A percentile compares a stretch with the other conserved stretches of the same genome.
Conservation (phyloP, 2,329 filamentous ascomycete genomes). For the Ampelomyces quisqualis region DNA sequence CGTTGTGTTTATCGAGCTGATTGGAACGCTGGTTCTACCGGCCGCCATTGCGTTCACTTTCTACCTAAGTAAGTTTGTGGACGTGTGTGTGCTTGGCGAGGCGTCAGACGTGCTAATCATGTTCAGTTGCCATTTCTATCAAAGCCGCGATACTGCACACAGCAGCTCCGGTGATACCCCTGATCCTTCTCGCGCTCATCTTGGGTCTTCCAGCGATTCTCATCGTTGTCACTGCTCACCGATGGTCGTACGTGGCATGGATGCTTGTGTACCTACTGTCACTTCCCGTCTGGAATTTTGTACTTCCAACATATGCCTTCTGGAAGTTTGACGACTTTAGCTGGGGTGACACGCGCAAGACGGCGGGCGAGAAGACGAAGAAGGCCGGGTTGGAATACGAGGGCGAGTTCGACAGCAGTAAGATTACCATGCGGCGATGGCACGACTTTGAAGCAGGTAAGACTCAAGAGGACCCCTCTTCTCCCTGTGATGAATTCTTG, state of each 20-base stretch:
- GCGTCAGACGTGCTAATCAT: conserved; percentile 39
- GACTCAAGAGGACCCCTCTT: conserved; percentile 21
- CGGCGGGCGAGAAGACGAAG: conserved; percentile 83
- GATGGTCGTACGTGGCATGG: conserved; percentile 89
- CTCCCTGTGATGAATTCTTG: conserved; percentile 15
- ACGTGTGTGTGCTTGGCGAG: too few relatives aligned
- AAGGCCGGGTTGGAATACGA: conserved; percentile 84
- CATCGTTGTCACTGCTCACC: conserved; percentile 90
- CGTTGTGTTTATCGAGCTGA: conserved; percentile 89
- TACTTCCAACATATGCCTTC: conserved; percentile 90
- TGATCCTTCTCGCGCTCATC: conserved; percentile 85
- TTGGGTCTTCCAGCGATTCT: conserved; percentile 89
- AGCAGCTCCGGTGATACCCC: conserved; percentile 77
- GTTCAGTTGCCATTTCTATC: conserved; percentile 79
- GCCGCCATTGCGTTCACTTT: conserved; percentile 96
- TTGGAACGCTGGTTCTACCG: conserved; percentile 91
- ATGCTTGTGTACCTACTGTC: conserved; percentile 95
- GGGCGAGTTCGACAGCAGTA: conserved; percentile 95
- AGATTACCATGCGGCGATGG: conserved; percentile 99
- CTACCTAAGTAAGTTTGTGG: conserved; percentile 74
- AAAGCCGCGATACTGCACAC: conserved; percentile 59
- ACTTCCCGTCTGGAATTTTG: conserved; percentile 95
- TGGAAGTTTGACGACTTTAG: conserved; percentile 99
- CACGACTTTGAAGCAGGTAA: conserved; percentile 80
- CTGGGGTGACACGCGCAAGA: conserved; percentile 98